Base-by-base conservation (phyloP, 73 alveolate species). In the Stentor roeselii region DNA sequence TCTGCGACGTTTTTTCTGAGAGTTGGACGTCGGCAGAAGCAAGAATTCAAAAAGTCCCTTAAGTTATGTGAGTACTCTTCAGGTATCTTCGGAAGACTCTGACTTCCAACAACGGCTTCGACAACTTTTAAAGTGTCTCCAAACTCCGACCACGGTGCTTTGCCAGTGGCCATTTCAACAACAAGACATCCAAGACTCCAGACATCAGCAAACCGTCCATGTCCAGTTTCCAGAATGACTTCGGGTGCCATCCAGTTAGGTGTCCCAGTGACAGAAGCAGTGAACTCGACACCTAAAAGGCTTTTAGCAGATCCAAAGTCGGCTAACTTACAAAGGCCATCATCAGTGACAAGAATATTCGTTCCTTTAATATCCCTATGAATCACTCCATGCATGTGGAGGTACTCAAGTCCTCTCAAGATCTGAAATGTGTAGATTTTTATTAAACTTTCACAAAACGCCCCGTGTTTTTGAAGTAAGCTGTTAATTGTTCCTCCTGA, bases 351-450 rank as follows among this genome's bases (percentile, higher is more conserved):
- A 36, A 95, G 86, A 35, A 95, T 93, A 87, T 95, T 95, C 3
- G 98, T 97, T 35, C 98, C 95, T 94, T 95, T 95, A 30, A 95
- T 93, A 86, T 95, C 99, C 80, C 99, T 91, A 75, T 95, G 99
- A 32, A 95, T 87, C 14, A 95, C 92, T 75, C 86, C 84, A 87
- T 95, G 88, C 3, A 82, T 83, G 86, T 95, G 99, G 60, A 95
- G 89, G 85, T 94, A 95, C 88, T 92, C 96, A 78, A 95, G 82
- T 14, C 99, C 99, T 88, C 92, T 94, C 59, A 95, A 85, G 30
- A 95, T 92, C 83, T 95, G 95, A 41, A 86, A 88, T 58, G 97
- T 87, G 84, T 91, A 95, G 15, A 76, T 86, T 76, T 91, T 84
- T 31, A 95, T 86, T 2, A 92, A 82, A 59, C 75, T 83, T 85